Conservation (phyloP, 2,329 filamentous ascomycete species). For the Chalaropsis thielavioides region DNA sequence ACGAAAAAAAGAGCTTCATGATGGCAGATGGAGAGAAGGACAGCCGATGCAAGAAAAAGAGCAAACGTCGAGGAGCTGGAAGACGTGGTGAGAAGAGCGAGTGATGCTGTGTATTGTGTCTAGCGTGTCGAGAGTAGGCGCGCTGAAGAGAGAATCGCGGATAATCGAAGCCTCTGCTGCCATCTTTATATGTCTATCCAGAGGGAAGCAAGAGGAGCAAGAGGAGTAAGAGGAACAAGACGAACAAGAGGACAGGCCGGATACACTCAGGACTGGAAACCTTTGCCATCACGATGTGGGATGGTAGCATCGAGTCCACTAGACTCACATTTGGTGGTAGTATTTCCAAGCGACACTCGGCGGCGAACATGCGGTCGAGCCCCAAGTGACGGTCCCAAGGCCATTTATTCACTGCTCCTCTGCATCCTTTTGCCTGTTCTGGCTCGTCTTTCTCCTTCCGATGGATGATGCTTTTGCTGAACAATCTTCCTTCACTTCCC, state of each 20-base stretch:
- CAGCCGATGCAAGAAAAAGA: no score
- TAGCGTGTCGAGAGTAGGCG: no score
- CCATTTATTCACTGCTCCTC: neutral
- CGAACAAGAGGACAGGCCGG: neutral
- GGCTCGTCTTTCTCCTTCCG: neutral
- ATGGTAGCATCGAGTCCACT: neutral
- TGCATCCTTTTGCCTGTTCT: neutral
- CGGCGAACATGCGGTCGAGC: neutral
- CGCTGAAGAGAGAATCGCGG: neutral
- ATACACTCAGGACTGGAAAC: neutral
- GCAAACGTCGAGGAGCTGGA: neutral
- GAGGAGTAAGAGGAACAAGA: neutral
- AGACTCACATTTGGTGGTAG: neutral
- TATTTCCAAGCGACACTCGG: neutral
- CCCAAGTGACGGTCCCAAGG: neutral
- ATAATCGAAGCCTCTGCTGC: neutral
- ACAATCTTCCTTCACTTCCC: neutral
- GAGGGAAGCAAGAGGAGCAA: neutral
- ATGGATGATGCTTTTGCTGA: neutral
- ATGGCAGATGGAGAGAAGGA: neutral
- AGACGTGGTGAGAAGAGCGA: neutral
- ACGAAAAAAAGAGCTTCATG: constrained; percentile 25
- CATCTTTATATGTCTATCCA: neutral
- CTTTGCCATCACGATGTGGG: neutral
- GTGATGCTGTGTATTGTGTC: neutral